Evolutionary conservation across 2,329 filamentous ascomycete genomes (phyloP).

Genomic region (Meredithiella fracta): DNA sequence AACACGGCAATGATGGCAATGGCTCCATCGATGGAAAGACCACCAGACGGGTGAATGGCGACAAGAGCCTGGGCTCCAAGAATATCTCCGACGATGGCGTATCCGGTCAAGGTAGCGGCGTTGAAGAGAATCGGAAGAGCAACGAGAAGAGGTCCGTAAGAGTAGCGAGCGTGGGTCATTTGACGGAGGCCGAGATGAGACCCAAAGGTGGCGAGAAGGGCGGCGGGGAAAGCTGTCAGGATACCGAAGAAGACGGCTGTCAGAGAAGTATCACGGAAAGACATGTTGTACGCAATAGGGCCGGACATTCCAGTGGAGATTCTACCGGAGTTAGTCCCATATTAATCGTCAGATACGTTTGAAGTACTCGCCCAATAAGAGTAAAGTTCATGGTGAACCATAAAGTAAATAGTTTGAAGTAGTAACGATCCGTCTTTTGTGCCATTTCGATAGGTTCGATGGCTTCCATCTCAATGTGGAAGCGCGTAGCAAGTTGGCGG

Average conservation of each 20-base stretch:
- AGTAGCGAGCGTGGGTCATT: constrained; percentile 29
- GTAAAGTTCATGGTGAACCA: constrained; percentile 21
- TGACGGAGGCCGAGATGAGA: constrained; percentile 31
- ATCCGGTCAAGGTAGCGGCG: constrained; percentile 31
- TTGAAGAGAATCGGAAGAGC: constrained; percentile 24
- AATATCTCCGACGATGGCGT: constrained; percentile 30
- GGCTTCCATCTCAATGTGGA: constrained; percentile 19
- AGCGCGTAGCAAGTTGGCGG: background rate
- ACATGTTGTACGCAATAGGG: constrained; percentile 26
- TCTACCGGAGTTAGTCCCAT: constrained; percentile 15
- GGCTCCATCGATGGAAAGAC: constrained; percentile 27
- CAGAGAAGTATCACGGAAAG: constrained; percentile 26
- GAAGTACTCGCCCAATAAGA: constrained; percentile 19
- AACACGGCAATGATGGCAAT: constrained; percentile 32
- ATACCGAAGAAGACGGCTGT: constrained; percentile 32
- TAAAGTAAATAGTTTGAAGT: constrained; percentile 20
- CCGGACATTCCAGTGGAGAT: constrained; percentile 29
- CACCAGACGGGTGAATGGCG: constrained; percentile 23
- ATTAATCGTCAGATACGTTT: background rate
- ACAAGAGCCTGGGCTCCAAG: constrained; percentile 29
- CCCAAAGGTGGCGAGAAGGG: constrained; percentile 27
- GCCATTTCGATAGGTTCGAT: constrained; percentile 20
- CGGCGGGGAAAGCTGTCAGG: constrained; percentile 24
- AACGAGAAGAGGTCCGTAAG: constrained; percentile 17
- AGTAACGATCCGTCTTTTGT: constrained; percentile 20